Conservation (phyloP, 345 rosid genomes). For the Turnera subulata region DNA sequence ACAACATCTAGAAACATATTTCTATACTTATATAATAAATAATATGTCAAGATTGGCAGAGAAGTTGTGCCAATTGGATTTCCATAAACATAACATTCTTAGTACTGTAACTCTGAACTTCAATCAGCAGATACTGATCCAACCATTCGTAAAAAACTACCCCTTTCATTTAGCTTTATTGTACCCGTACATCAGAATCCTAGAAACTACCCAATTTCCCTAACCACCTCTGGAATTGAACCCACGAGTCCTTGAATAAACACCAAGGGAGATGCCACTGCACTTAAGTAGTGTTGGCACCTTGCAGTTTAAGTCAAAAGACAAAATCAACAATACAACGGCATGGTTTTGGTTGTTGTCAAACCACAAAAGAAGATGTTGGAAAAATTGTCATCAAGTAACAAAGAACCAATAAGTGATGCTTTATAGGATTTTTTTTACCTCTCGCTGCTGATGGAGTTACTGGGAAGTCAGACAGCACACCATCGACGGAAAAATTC, state of each 20-base stretch:
- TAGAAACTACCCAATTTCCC: not conserved
- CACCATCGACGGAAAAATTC: conserved; percentile 81
- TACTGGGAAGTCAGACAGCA: conserved; percentile 81
- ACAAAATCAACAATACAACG: not conserved
- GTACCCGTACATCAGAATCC: no score
- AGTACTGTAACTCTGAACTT: not conserved
- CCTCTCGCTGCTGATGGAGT: conserved; percentile 73
- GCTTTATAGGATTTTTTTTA: conserved; percentile 19
- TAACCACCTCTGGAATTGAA: not conserved
- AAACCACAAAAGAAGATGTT: no score
- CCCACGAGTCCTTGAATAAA: not conserved
- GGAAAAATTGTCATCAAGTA: no score
- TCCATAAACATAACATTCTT: not conserved
- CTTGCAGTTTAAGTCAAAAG: no score
- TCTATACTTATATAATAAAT: not conserved
- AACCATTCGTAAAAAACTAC: no score
- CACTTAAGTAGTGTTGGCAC: no score
- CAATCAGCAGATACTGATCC: no score
- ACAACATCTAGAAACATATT: not conserved
- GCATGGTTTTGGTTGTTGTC: not conserved
- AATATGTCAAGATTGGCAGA: not conserved
- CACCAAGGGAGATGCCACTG: no score
- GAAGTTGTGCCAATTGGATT: not conserved
- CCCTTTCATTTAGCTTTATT: no score
- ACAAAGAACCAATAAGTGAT: not conserved